Evolutionary conservation across 2,329 filamentous ascomycete genomes (phyloP), one percentile per base, ranked within the genome.

Genomic region (Curvularia hawaiiensis): DNA sequence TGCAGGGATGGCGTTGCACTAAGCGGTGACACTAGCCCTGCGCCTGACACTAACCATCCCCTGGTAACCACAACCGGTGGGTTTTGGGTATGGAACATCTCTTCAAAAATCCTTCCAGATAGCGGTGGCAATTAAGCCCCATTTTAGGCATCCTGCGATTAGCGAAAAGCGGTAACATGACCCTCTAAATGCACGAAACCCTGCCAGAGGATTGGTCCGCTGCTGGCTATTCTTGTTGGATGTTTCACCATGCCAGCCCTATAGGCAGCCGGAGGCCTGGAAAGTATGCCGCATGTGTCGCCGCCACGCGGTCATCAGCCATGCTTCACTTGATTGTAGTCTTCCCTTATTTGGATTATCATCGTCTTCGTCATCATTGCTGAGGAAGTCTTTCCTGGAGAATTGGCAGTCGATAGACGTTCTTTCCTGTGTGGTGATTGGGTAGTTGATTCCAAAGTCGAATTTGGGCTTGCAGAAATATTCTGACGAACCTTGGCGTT

Each of bases 361-460:
- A 18, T 30, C 30, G 16, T 26, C 30, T 18, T 38, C 20, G 12
- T 20, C 16, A 2, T 39, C 18, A 14, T 38, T 28, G 40, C 14
- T 26, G 10, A 20, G 20, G n/a, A 54, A 33, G 12, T 54, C 41
- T 7, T 50, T 12, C 6, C 33, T 50, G 12, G 46, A 54, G 33
- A 54, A 11, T 12, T 38, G 20, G 40, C 51, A 49, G 41, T 16
- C 45, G 26, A 46, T 12, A 7, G 45, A 20, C 0, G 47, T 50
- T 44, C 30, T 24, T 26, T 54, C 35, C 10, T 45, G 51, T 33
- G 44, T 45, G 26, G 28, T 28, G 26, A 50, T 40, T 26, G 35
- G 51, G 12, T 54, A 58, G 18, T 54, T 43, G 45, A 58, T 16
- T n/a, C 30, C 28, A 26, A 54, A 58, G 22, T 58, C 40, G 22